phyloP scores from a whole-genome alignment of 345 rosid species.

The Rubroshorea leprosula region DNA sequence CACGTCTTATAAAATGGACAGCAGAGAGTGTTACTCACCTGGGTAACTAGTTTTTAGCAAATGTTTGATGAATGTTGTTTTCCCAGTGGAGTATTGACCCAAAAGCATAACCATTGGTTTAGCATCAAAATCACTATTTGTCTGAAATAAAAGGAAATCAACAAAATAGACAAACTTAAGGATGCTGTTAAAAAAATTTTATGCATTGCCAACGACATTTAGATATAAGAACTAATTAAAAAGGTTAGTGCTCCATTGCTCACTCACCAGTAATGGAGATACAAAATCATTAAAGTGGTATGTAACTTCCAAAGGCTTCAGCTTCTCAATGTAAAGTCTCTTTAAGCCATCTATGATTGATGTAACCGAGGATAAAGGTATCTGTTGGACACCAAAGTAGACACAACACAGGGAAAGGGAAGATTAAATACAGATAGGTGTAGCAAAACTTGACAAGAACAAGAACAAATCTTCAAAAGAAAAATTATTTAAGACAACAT shows the following conservation, averaged over 20 bases:
- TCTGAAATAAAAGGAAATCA: constrained; percentile 35
- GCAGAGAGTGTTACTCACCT: constrained; percentile 35
- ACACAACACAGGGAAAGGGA: not conserved
- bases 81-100: constrained; percentile 98
- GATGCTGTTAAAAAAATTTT: constrained; percentile 11
- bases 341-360: constrained; percentile 90
- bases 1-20: not conserved
- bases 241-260: constrained; percentile 10
- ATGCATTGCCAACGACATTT: constrained; percentile 1
- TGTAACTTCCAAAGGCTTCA: constrained; percentile 84
- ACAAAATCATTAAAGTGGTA: constrained; percentile 92
- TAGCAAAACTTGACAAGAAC: not conserved
- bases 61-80: constrained; percentile 96
- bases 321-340: constrained; percentile 78
- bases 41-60: constrained; percentile 78
- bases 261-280: constrained; percentile 75
- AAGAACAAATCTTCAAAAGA: not conserved
- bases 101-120: constrained; percentile 97
- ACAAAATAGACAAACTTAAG: constrained; percentile 12
- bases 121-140: constrained; percentile 90
- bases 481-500: not conserved
- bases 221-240: constrained; percentile 12
- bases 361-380: constrained; percentile 77
- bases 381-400: constrained; percentile 27
- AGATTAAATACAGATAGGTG: not conserved